Evolutionary conservation across 1,139 yeast genomes (phyloP), one percentile per base, ranked within the genome.

Genomic region (Sugiyamaella sp.): DNA sequence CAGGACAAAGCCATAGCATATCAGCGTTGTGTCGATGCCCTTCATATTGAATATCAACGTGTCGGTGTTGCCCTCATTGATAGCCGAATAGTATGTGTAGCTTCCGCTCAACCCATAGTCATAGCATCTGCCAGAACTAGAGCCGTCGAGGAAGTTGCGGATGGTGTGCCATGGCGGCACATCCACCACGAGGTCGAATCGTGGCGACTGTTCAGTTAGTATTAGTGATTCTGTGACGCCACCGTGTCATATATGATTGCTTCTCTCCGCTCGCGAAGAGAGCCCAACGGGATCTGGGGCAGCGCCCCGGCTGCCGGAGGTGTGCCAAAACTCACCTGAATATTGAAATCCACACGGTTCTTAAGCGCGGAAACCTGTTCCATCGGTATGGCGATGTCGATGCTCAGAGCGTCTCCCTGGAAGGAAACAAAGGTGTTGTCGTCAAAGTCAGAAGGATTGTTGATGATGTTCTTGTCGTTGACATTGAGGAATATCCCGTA

Each of bases 151-250:
- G 61, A 91, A 93, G 46, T 87, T 85, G 59, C 84, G 80, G 16
- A 84, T 74, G 0, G 98, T 90, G 65, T 89, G 95, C 96, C 98
- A 93, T 0, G 93, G 86, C 0, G 98, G 98, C 0, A 95, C 81
- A 56, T 84, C 86, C 4, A 91, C 70, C 0, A 80, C 74, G 46
- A 91, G 65, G 51, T 84, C 80, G 61, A 89, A 82, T 50, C 71
- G 71, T 0, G 89, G 82, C 0, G 96, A 86, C 38, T 51, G 4
- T n/a, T 8, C 22, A 19, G 54, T 46, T 52, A 54, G 52, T 43
- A 22, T 16, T 21, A 45, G 20, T n/a, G n/a, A n/a, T n/a, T n/a
- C n/a, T n/a, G n/a, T n/a, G n/a, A n/a, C n/a, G n/a, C n/a, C n/a
- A n/a, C n/a, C n/a, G n/a, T n/a, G n/a, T n/a, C n/a, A n/a, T n/a